phyloP scores from a whole-genome alignment of 2,329 filamentous ascomycete genomes.

The Sporothrix protearum region DNA sequence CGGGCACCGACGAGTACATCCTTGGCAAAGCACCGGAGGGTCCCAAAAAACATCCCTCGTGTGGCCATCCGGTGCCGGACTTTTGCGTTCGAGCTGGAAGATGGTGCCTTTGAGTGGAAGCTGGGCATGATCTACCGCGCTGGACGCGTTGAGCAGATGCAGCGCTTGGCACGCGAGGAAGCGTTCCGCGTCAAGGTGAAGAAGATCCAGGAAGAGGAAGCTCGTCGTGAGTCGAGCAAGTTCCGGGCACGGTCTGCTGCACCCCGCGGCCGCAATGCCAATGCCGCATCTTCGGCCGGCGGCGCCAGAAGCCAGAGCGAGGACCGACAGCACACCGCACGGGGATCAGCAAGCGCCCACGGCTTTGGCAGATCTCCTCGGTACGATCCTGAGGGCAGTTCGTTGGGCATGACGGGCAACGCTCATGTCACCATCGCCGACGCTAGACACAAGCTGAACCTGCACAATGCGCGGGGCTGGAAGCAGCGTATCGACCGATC shows the following conservation, averaged over 20 bases:
- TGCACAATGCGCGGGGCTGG: conserved; percentile 87
- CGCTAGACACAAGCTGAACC: conserved; percentile 69
- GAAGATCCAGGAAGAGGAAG: conserved; percentile 71
- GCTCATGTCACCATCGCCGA: conserved; percentile 72
- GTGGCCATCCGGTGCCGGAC: conserved; percentile 78
- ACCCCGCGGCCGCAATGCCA: conserved; percentile 34
- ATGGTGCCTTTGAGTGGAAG: conserved; percentile 97
- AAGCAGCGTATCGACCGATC: conserved; percentile 81
- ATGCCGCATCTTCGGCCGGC: neutral
- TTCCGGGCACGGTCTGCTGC: conserved; percentile 54
- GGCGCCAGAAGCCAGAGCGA: conserved; percentile 44
- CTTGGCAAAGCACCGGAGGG: conserved; percentile 79
- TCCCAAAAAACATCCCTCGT: conserved; percentile 79
- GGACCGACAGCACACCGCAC: conserved; percentile 43
- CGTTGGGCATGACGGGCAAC: conserved; percentile 63
- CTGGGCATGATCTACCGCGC: conserved; percentile 89
- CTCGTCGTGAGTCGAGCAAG: conserved; percentile 51
- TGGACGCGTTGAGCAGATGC: conserved; percentile 83
- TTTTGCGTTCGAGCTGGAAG: conserved; percentile 87
- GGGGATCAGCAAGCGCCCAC: conserved; percentile 30
- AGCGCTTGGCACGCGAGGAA: conserved; percentile 83
- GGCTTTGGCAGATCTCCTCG: conserved; percentile 46
- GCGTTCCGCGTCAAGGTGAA: conserved; percentile 85
- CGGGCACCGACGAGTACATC: conserved; percentile 82
- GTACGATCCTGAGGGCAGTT: conserved; percentile 78